phyloP scores from a whole-genome alignment of 2,329 filamentous ascomycete genomes.

The Pyricularia pennisetigena region DNA sequence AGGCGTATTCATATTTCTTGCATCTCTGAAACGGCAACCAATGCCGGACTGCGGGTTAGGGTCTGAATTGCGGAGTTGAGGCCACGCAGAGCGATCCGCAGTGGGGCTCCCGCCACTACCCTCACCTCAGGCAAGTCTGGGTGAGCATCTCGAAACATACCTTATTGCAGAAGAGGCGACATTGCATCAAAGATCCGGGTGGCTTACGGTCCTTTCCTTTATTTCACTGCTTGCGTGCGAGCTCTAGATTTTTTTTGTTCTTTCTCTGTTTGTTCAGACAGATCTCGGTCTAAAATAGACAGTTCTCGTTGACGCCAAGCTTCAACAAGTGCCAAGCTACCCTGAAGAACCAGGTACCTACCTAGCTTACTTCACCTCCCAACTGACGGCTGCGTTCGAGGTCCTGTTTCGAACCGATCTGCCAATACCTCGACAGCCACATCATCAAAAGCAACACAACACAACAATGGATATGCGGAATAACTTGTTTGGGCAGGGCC shows the following conservation, averaged over 20 bases:
- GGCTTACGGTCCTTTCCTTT: background rate
- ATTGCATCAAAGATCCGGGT: background rate
- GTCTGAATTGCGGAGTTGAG: background rate
- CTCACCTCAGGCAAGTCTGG: background rate
- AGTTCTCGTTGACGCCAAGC: background rate
- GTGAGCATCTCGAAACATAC: background rate
- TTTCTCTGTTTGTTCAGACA: background rate
- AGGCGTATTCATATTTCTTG: no score
- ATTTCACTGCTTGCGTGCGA: background rate
- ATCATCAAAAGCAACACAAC: background rate
- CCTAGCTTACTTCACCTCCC: background rate
- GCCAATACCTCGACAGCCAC: background rate
- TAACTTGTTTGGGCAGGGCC: constrained; percentile 32
- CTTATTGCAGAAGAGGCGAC: background rate
- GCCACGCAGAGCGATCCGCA: background rate
- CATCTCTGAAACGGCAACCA: background rate
- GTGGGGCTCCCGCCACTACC: background rate
- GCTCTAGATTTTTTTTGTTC: background rate
- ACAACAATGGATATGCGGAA: constrained; percentile 28
- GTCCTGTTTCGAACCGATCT: background rate
- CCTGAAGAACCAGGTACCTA: background rate
- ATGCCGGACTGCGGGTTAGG: background rate
- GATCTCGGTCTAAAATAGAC: background rate
- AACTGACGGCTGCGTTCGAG: background rate
- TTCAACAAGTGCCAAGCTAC: background rate